Percentiles rank a stretch among this genome's conserved stretches.
phyloP scores from a whole-genome alignment of 2,329 filamentous ascomycete genomes.

The Pseudogymnoascus sp. region DNA sequence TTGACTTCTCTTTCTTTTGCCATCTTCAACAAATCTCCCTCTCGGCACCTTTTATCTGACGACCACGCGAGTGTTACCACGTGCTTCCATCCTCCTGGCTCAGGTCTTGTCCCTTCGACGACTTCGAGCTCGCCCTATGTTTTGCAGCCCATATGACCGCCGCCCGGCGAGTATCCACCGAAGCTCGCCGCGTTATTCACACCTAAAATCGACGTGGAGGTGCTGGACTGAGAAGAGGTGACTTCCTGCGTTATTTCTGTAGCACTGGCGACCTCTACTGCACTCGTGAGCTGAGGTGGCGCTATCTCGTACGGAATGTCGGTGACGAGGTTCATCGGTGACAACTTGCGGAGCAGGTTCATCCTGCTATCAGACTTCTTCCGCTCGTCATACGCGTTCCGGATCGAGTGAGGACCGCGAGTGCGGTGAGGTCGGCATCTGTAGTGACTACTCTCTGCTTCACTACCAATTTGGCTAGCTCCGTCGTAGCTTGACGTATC shows the following conservation, averaged over 20 bases:
- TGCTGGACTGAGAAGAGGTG: neutral
- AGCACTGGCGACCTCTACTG: neutral
- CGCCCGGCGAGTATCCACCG: neutral
- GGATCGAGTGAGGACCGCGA: neutral
- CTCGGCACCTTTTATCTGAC: constrained; percentile 25
- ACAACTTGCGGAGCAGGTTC: neutral
- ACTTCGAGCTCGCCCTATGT: too few species aligned
- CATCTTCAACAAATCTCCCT: constrained; percentile 14
- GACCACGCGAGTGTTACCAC: constrained; percentile 31
- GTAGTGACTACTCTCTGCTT: constrained; percentile 1
- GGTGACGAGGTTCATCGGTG: neutral
- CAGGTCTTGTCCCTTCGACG: constrained; percentile 11
- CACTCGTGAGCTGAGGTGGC: constrained; percentile 1
- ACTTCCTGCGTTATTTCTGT: too few species aligned
- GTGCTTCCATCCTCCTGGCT: constrained; percentile 18
- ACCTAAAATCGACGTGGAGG: too few species aligned
- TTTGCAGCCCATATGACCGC: too few species aligned
- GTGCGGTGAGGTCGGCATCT: neutral
- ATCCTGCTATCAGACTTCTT: neutral
- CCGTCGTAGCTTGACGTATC: too few species aligned
- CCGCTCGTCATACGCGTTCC: neutral
- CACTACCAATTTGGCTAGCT: neutral
- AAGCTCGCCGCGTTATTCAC: neutral
- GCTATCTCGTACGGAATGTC: constrained; percentile 1
- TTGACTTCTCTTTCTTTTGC: constrained; percentile 16